These are phyloP conservation scores for Yamagishiella unicocca DNA, from an alignment of 139 green algal genomes.

Conservation along the genomic window DNA sequence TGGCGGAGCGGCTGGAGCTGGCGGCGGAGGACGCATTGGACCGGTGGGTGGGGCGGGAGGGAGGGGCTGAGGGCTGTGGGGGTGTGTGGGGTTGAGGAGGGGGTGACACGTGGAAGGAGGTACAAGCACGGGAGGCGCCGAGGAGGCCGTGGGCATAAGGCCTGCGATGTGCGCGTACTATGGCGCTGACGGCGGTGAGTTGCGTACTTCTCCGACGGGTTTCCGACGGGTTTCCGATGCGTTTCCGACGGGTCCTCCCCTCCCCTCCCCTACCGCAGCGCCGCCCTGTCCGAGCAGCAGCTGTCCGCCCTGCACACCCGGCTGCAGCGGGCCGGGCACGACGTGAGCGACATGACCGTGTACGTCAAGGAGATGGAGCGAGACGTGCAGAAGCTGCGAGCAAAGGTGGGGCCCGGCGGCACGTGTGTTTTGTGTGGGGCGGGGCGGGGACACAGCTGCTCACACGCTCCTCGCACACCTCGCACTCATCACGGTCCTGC, in stretches of 20 bases:
- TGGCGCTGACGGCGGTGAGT: no score
- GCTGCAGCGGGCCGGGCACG: not conserved
- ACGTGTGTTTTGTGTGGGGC: no score
- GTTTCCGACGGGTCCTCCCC: not conserved
- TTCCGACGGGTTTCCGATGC: no score
- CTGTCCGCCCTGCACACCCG: not conserved
- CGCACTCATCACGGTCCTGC: no score
- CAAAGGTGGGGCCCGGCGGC: not conserved
- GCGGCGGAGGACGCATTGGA: conserved; percentile 46
- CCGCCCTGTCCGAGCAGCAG: conserved; percentile 22
- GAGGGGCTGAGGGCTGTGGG: not conserved
- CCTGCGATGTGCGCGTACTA: no score
- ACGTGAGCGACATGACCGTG: conserved; percentile 3
- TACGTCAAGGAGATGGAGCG: conserved; percentile 39
- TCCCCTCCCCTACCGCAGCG: not conserved
- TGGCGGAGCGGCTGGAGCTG: conserved; percentile 33
- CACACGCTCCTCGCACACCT: no score
- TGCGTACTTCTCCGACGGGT: no score
- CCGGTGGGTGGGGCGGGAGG: not conserved
- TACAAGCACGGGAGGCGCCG: no score
- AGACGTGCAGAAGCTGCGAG: conserved; percentile 8
- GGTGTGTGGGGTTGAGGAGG: not conserved
- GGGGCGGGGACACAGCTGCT: no score
- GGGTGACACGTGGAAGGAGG: no score
- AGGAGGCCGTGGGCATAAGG: no score